Percentiles rank a stretch among this genome's conserved stretches.
These are phyloP conservation scores for Calonectria pteridis DNA, from an alignment of 2,329 filamentous ascomycete species.

Conservation along the genomic window DNA sequence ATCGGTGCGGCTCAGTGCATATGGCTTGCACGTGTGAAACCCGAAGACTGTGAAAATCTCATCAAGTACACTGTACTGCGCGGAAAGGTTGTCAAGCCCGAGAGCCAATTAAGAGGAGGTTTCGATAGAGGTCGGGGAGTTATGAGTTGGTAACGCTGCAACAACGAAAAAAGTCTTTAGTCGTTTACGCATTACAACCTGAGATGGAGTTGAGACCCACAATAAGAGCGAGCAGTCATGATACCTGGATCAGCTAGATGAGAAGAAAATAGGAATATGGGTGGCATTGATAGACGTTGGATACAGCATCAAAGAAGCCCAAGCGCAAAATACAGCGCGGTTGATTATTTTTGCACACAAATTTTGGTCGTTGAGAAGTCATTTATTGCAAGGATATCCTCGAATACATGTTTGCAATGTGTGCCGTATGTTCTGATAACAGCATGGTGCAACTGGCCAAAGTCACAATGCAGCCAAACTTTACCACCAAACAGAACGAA, in stretches of 20 bases:
- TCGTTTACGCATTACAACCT: neutral
- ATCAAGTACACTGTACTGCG: conserved; percentile 90
- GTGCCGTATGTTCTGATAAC: neutral
- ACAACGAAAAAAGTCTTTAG: neutral
- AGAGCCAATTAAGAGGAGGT: conserved; percentile 85
- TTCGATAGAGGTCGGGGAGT: conserved; percentile 87
- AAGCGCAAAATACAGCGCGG: neutral
- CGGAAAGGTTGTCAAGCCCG: conserved; percentile 94
- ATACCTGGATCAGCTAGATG: conserved; percentile 8
- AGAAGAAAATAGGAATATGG: neutral
- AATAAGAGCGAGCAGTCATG: neutral
- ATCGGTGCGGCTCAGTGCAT: conserved; percentile 87
- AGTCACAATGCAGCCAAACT: neutral
- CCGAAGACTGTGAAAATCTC: conserved; percentile 94
- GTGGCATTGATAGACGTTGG: conserved; percentile 14
- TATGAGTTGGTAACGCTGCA: conserved; percentile 82
- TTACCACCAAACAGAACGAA: neutral
- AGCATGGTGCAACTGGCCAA: too few relatives aligned
- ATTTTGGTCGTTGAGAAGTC: neutral
- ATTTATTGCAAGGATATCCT: neutral
- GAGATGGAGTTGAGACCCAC: neutral
- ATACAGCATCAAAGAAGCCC: neutral
- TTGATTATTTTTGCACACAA: neutral
- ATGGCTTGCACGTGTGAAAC: conserved; percentile 87
- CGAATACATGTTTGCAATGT: neutral